Conservation (phyloP, 2,329 filamentous ascomycete genomes). For the Colletotrichum lentis region DNA sequence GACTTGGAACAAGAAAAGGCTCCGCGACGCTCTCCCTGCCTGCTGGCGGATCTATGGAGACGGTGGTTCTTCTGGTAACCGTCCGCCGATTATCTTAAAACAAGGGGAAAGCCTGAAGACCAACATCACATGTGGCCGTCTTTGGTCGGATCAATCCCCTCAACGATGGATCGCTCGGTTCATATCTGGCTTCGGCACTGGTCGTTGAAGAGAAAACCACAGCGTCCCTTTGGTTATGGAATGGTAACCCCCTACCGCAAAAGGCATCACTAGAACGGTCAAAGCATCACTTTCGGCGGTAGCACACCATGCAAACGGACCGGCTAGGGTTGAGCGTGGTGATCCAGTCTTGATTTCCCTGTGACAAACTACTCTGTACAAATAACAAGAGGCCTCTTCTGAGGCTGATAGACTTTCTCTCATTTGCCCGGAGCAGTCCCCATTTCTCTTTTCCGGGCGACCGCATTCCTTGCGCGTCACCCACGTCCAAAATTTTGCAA, state of each 20-base stretch:
- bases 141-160: too few relatives aligned
- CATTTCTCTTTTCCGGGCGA: slow-evolving; percentile 16
- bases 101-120: too few relatives aligned
- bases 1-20: too few relatives aligned
- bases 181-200: too few relatives aligned
- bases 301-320: not conserved
- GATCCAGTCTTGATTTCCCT: slow-evolving; percentile 37
- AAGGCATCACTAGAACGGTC: not conserved
- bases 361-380: slow-evolving; percentile 33
- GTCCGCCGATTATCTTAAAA: too few relatives aligned
- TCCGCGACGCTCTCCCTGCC: too few relatives aligned
- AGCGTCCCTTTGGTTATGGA: too few relatives aligned
- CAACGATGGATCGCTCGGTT: too few relatives aligned
- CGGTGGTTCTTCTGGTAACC: too few relatives aligned
- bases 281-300: not conserved
- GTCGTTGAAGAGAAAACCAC: too few relatives aligned
- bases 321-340: slow-evolving; percentile 8
- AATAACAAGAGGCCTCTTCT: slow-evolving; percentile 18
- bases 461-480: slow-evolving; percentile 18
- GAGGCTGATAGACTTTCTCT: slow-evolving; percentile 30
- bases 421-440: slow-evolving; percentile 24
- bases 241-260: not conserved
- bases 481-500: slow-evolving; percentile 27
- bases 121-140: too few relatives aligned
- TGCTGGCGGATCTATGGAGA: too few relatives aligned